These are phyloP conservation scores for Barnettozyma populi DNA, from an alignment of 805 yeast species.

Conservation along the genomic window DNA sequence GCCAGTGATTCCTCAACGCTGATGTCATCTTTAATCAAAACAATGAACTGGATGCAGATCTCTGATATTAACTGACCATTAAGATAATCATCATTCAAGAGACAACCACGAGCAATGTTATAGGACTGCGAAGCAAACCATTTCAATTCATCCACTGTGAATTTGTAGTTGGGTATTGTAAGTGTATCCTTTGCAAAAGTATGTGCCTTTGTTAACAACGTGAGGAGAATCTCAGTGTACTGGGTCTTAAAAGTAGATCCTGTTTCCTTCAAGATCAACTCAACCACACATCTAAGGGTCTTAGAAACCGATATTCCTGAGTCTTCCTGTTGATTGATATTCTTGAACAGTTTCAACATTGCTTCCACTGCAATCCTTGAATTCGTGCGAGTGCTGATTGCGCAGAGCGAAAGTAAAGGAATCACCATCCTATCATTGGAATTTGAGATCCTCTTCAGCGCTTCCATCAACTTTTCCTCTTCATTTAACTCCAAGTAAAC, in stretches of 20 bases:
- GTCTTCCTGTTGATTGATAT: slow-evolving; percentile 14
- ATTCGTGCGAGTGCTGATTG: slow-evolving; percentile 25
- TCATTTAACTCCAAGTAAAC: slow-evolving; percentile 16
- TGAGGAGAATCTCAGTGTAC: slow-evolving; percentile 11
- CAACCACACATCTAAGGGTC: slow-evolving; percentile 28
- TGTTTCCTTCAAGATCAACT: slow-evolving; percentile 26
- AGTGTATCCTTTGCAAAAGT: slow-evolving; percentile 10
- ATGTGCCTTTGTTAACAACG: slow-evolving; percentile 12
- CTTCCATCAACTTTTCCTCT: slow-evolving; percentile 16
- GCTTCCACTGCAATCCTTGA: slow-evolving; percentile 25
- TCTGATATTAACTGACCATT: slow-evolving; percentile 19
- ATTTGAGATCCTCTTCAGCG: slow-evolving; percentile 29
- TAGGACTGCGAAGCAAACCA: slow-evolving; percentile 36
- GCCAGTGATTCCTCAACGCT: slow-evolving; percentile 22
- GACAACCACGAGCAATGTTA: slow-evolving; percentile 27
- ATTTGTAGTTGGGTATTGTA: slow-evolving; percentile 7
- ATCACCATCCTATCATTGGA: slow-evolving; percentile 32
- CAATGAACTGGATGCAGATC: slow-evolving; percentile 18
- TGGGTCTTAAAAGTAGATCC: slow-evolving; percentile 12
- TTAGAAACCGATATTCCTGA: slow-evolving; percentile 22
- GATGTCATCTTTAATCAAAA: slow-evolving; percentile 22
- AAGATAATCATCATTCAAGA: slow-evolving; percentile 9
- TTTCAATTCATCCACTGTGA: slow-evolving; percentile 32
- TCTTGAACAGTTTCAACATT: slow-evolving; percentile 25
- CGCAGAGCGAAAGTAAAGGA: slow-evolving; percentile 29